phyloP scores from a whole-genome alignment of 2,329 filamentous ascomycete genomes.

The Cercospora canescens region DNA sequence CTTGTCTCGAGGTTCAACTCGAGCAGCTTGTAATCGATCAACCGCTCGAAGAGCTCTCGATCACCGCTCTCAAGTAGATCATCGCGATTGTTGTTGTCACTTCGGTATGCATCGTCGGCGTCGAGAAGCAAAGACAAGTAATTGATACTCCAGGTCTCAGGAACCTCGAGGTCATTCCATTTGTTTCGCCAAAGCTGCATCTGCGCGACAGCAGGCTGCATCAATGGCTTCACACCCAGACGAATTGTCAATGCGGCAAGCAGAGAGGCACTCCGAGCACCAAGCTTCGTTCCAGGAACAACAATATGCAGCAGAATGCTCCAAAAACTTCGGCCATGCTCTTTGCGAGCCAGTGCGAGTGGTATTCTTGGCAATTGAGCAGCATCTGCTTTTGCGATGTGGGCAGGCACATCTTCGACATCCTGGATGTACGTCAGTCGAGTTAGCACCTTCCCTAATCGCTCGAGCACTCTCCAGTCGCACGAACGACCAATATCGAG shows the following conservation, averaged over 20 bases:
- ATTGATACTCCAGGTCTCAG: conserved; percentile 19
- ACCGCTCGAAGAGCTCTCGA: conserved; percentile 12
- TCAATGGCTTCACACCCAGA: conserved; percentile 12
- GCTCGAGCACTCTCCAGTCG: conserved; percentile 13
- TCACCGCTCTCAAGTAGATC: conserved; percentile 6
- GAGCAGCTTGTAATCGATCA: conserved; percentile 21
- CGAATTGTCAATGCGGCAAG: conserved; percentile 16
- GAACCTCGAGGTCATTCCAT: conserved; percentile 19
- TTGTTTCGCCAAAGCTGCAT: conserved; percentile 10
- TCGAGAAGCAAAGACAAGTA: conserved; percentile 19
- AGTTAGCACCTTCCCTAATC: conserved; percentile 13
- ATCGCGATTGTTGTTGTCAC: not conserved
- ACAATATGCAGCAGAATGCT: conserved; percentile 19
- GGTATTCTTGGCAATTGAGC: conserved; percentile 10
- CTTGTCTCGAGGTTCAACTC: conserved; percentile 16
- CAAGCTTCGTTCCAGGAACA: conserved; percentile 18
- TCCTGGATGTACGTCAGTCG: conserved; percentile 16
- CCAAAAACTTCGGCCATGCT: conserved; percentile 15
- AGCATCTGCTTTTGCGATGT: conserved; percentile 10
- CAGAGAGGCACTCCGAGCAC: conserved; percentile 8
- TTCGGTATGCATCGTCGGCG: conserved; percentile 12
- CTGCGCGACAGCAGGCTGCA: conserved; percentile 10
- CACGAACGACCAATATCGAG: conserved; percentile 18
- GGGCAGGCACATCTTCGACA: conserved; percentile 10
- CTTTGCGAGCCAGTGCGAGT: conserved; percentile 12